These are phyloP conservation scores for Perkinsus chesapeaki DNA, from an alignment of 169 alveolate species.

Conservation along the genomic window DNA sequence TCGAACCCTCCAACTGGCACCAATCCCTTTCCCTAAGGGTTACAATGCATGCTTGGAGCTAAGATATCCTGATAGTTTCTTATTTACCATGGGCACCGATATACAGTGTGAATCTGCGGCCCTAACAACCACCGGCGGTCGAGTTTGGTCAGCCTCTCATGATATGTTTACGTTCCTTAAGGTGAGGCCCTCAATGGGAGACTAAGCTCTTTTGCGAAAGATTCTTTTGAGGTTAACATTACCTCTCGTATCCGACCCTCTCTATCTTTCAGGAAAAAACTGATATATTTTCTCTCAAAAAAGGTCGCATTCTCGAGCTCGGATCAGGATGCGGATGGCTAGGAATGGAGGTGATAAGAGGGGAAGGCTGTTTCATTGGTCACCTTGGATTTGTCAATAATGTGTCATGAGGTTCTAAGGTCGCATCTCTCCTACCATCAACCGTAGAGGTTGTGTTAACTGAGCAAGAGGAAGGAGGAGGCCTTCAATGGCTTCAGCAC, in stretches of 20 bases:
- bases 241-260: no score
- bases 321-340: conserved; percentile 1
- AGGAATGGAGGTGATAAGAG: not conserved
- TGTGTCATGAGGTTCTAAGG: not conserved
- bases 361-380: not conserved
- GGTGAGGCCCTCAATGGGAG: not conserved
- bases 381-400: not conserved
- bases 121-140: not conserved
- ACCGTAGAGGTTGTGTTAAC: not conserved
- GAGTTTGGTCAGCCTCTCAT: not conserved
- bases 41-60: not conserved
- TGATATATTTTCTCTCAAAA: not conserved
- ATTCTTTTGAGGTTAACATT: no score
- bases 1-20: no score
- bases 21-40: no score
- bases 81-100: not conserved
- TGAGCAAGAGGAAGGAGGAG: not conserved
- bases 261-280: not conserved
- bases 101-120: not conserved
- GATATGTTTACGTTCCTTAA: not conserved
- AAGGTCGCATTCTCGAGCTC: not conserved
- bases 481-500: not conserved
- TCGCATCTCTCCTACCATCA: not conserved
- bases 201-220: not conserved
- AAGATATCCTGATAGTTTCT: not conserved